Evolutionary conservation across 2,329 filamentous ascomycete species (phyloP), one percentile per base, ranked within the genome.

Genomic region (Clarireedia hainanense): DNA sequence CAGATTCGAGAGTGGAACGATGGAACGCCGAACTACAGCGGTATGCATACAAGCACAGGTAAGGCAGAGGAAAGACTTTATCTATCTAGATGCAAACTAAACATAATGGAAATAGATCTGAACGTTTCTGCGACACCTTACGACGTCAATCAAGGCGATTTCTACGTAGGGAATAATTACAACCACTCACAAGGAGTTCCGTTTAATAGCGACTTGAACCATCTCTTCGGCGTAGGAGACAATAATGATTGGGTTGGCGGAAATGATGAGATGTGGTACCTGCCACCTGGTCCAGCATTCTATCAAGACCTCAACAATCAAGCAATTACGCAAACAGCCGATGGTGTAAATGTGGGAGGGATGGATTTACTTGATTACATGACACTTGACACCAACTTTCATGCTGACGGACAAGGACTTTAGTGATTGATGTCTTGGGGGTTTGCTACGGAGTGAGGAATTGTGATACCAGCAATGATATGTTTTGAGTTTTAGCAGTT

Each of bases 281-380:
- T 86, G 1, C 82, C 83, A 0, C 75, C 83, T 0, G 83, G 83
- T 0, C 75, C 82, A 2, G 81, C 81, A 4, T 81, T 86, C 57
- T 85, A 83, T 69, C 81, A 85, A 64, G 85, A 83, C 65, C 76
- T 84, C 64, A 85, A 82, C 65, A 81, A 81, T 59, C 76, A 76
- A 36, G 76, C 76, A 6, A 81, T 85, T 9, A 81, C 81, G 45
- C 85, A 85, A 80, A 85, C 82, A 2, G 80, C 83, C 7, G 83
- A 86, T 61, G 83, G 83, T 27, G 79, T 86, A 50, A 85, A 85
- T 62, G 80, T 86, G 2, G 83, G 82, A 9, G 84, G 84, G 0
- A 73, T 86, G 34, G 84, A 87, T 65, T 66, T 87, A 62, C 75
- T 87, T 14, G 84, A 87, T 65, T 85, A 83, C 60, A 85, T 86